phyloP scores from a whole-genome alignment of 345 rosid genomes.

The Garcia nutans region DNA sequence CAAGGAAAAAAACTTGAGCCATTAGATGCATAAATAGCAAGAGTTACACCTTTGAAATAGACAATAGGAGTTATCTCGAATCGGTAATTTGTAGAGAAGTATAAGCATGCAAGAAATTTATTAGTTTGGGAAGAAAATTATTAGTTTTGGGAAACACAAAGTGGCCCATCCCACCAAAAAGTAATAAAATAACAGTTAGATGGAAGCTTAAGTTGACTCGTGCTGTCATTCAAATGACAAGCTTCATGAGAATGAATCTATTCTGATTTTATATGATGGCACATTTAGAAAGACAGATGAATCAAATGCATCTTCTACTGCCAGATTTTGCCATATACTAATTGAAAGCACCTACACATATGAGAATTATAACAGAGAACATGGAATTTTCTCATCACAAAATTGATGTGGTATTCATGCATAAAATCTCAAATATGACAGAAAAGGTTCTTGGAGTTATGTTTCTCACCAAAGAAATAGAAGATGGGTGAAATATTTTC shows the following conservation, averaged over 20 bases:
- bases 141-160: neutral
- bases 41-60: neutral
- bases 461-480: conserved; percentile 80
- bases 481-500: conserved; percentile 74
- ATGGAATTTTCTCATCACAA: neutral
- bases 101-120: neutral
- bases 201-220: neutral
- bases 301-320: neutral
- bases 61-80: neutral
- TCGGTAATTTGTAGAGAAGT: neutral
- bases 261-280: neutral
- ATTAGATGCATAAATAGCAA: neutral
- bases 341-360: neutral
- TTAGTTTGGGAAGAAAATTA: neutral
- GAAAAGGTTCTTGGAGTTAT: neutral
- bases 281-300: neutral
- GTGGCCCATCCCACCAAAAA: neutral
- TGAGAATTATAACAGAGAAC: neutral
- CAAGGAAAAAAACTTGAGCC: neutral
- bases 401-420: neutral
- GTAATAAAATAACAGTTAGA: neutral
- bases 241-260: neutral
- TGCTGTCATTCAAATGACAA: neutral
- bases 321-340: neutral
- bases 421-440: neutral